Evolutionary conservation across 108 stramenopile genomes (phyloP).

Genomic region (Nitzschia sp.): DNA sequence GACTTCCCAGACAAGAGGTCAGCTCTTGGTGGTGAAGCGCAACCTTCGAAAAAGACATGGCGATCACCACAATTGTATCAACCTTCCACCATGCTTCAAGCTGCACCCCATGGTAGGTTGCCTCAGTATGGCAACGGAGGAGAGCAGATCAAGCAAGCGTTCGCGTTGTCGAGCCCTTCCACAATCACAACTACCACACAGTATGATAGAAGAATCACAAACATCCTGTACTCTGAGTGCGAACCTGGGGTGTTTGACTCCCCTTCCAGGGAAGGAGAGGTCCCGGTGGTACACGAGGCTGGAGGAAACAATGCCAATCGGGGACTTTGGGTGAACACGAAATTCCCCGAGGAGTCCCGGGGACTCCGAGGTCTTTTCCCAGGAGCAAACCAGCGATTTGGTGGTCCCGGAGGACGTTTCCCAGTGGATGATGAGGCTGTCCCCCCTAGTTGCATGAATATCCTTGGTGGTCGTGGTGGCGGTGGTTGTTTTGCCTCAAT

Average conservation of each 20-base stretch:
- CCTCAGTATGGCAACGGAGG: no score
- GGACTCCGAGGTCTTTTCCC: no score
- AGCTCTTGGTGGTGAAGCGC: background rate
- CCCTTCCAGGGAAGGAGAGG: background rate
- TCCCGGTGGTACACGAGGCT: background rate
- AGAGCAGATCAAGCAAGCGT: background rate
- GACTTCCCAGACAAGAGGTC: background rate
- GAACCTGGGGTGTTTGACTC: background rate
- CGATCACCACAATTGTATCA: background rate
- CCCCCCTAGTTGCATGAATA: background rate
- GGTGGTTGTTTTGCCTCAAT: no score
- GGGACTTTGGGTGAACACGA: background rate
- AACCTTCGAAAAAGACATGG: background rate
- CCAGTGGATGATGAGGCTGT: background rate
- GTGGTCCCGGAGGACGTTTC: constrained; percentile 13
- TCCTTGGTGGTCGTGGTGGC: no score
- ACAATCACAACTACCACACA: background rate
- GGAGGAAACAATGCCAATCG: background rate
- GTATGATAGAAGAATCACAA: background rate
- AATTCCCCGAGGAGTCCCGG: background rate
- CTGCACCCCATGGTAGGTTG: background rate
- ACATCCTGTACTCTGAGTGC: background rate
- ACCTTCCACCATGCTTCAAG: background rate
- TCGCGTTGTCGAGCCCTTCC: background rate
- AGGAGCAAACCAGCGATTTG: background rate